Conservation (phyloP, 176 grass and related monocot genomes). For the Aegilops speltoides region DNA sequence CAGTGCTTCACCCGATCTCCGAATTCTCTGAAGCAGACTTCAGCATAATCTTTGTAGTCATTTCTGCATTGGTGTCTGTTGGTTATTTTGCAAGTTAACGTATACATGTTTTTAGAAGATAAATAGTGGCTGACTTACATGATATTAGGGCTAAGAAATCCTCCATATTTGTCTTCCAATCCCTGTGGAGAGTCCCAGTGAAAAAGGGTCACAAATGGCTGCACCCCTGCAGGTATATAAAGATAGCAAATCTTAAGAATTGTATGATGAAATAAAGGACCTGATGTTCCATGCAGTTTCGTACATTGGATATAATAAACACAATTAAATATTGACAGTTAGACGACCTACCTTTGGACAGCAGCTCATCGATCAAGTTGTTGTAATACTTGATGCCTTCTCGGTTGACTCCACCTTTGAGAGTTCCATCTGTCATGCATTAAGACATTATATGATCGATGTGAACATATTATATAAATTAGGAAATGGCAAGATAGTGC, state of each 20-base stretch:
- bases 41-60: constrained; percentile 35
- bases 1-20: constrained; percentile 61
- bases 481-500: background rate
- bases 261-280: background rate
- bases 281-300: background rate
- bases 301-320: background rate
- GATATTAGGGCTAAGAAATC: constrained; percentile 46
- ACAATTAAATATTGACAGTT: background rate
- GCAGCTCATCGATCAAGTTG: constrained; percentile 51
- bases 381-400: constrained; percentile 51
- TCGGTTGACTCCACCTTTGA: constrained; percentile 41
- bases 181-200: constrained; percentile 59
- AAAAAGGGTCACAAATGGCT: constrained; percentile 56
- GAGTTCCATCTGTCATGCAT: constrained; percentile 35
- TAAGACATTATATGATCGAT: background rate
- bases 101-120: background rate
- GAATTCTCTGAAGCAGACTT: constrained; percentile 54
- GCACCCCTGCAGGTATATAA: constrained; percentile 24
- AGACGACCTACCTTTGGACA: constrained; percentile 26
- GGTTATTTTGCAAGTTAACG: background rate
- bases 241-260: background rate
- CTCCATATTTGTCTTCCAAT: constrained; percentile 53
- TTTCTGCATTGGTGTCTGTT: constrained; percentile 12
- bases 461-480: background rate
- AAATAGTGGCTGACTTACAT: constrained; percentile 28